Conservation (phyloP, 805 yeast species). For the Debaryomyces tyrocola region DNA sequence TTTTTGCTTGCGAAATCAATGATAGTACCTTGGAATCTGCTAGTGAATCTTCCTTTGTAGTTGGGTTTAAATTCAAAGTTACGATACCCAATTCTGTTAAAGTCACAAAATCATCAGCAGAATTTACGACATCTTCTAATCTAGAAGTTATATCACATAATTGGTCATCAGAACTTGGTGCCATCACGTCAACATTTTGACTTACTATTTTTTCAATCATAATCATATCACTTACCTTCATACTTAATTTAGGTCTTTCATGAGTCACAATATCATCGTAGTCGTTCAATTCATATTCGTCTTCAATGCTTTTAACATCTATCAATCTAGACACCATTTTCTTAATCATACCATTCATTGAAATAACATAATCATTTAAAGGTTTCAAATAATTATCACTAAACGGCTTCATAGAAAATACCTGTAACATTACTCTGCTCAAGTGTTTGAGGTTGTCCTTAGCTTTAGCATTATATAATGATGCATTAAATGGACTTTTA, state of each 20-base stretch:
- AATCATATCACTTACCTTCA: constrained; percentile 48
- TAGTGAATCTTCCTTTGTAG: constrained; percentile 44
- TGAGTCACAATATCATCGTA: constrained; percentile 64
- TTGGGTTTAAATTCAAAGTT: constrained; percentile 58
- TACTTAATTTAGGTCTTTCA: constrained; percentile 45
- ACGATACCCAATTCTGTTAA: constrained; percentile 53
- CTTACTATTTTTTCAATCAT: constrained; percentile 45
- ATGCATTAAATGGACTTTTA: constrained; percentile 26
- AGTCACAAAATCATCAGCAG: constrained; percentile 43
- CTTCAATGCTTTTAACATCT: constrained; percentile 56
- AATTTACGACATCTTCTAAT: constrained; percentile 37
- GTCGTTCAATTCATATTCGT: constrained; percentile 57
- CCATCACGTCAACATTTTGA: constrained; percentile 41
- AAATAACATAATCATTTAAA: constrained; percentile 66
- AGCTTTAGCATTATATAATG: constrained; percentile 16
- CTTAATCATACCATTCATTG: constrained; percentile 48
- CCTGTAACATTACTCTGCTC: constrained; percentile 59
- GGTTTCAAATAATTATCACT: constrained; percentile 75
- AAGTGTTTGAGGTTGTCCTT: constrained; percentile 56
- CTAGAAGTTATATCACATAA: constrained; percentile 44
- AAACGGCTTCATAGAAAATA: constrained; percentile 69
- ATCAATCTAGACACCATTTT: constrained; percentile 48
- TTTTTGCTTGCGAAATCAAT: constrained; percentile 72
- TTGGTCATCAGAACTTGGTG: constrained; percentile 56
- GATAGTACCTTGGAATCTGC: constrained; percentile 59